phyloP scores from a whole-genome alignment of 805 yeast species.

The Jamesozyma hellenica region DNA sequence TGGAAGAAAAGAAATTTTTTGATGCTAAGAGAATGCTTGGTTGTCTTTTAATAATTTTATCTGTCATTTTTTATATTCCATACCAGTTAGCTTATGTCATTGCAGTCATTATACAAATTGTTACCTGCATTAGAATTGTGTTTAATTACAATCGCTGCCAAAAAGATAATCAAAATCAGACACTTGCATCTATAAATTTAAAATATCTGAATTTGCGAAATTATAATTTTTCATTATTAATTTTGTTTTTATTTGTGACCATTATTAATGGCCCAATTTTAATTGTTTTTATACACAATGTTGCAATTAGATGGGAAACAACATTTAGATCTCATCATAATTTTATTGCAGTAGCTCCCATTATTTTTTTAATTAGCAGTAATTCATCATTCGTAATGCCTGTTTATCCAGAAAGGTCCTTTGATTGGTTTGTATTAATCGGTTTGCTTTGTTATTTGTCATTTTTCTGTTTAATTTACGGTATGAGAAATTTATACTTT shows the following conservation, averaged over 20 bases:
- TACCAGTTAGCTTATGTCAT: slow-evolving; percentile 69
- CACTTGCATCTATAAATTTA: neutral
- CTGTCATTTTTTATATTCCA: slow-evolving; percentile 59
- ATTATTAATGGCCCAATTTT: slow-evolving; percentile 73
- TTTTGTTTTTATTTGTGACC: slow-evolving; percentile 66
- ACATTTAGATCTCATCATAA: slow-evolving; percentile 85
- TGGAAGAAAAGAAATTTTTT: slow-evolving; percentile 1
- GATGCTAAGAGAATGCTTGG: slow-evolving; percentile 28
- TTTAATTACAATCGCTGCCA: neutral
- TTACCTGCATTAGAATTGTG: slow-evolving; percentile 38
- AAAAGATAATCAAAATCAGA: neutral
- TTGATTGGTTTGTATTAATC: slow-evolving; percentile 29
- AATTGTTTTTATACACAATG: slow-evolving; percentile 72
- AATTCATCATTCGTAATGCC: slow-evolving; percentile 45
- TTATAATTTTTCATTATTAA: slow-evolving; percentile 50
- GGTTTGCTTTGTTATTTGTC: slow-evolving; percentile 42
- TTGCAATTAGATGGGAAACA: slow-evolving; percentile 67
- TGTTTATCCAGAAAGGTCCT: slow-evolving; percentile 10
- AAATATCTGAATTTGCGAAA: slow-evolving; percentile 35
- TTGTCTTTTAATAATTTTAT: slow-evolving; percentile 31
- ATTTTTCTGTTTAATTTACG: slow-evolving; percentile 58
- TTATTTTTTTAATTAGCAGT: slow-evolving; percentile 47
- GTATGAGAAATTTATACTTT: slow-evolving; percentile 77
- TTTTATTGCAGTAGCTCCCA: slow-evolving; percentile 65
- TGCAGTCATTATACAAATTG: slow-evolving; percentile 46